These are phyloP conservation scores for Tolypocladium nubicola DNA, from an alignment of 2,329 filamentous ascomycete genomes.

Conservation along the genomic window DNA sequence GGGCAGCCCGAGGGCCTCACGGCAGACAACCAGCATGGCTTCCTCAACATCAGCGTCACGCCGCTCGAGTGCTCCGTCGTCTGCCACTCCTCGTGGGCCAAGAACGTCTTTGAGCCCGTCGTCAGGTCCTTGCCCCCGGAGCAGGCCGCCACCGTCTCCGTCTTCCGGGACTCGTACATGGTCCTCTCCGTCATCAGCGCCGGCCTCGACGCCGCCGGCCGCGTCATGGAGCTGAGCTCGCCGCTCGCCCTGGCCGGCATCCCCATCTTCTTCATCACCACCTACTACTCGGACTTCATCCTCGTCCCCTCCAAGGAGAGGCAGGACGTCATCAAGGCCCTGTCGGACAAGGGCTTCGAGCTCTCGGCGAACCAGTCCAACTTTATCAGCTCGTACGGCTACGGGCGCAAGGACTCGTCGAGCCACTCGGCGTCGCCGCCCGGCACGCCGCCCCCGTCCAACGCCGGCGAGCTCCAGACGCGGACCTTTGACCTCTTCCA, in stretches of 20 bases:
- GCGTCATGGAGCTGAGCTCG: constrained; percentile 83
- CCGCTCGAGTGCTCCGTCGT: constrained; percentile 88
- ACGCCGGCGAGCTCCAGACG: constrained; percentile 66
- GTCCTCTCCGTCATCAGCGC: constrained; percentile 85
- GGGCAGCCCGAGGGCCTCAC: constrained; percentile 36
- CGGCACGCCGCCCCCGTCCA: constrained; percentile 66
- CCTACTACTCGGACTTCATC: constrained; percentile 96
- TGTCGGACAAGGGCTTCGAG: constrained; percentile 72
- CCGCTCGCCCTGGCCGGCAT: constrained; percentile 87
- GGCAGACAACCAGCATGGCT: constrained; percentile 54
- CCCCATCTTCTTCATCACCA: constrained; percentile 97
- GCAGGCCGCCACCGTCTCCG: constrained; percentile 46
- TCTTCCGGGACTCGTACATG: constrained; percentile 76
- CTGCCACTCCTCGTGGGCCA: constrained; percentile 66
- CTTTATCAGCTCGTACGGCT: constrained; percentile 47
- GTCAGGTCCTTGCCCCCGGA: constrained; percentile 51
- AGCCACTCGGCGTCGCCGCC: constrained; percentile 35
- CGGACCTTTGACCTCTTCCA: constrained; percentile 80
- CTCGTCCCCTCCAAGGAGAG: constrained; percentile 71
- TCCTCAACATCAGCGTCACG: constrained; percentile 89
- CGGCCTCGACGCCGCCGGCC: constrained; percentile 80
- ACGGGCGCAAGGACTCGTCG: constrained; percentile 17
- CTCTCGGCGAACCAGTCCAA: constrained; percentile 63
- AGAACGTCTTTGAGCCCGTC: constrained; percentile 64
- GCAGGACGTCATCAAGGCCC: constrained; percentile 61